Percentiles rank a stretch among this genome's conserved stretches.
Conservation (phyloP, 2,329 filamentous ascomycete species). For the Thielaviopsis musarum region DNA sequence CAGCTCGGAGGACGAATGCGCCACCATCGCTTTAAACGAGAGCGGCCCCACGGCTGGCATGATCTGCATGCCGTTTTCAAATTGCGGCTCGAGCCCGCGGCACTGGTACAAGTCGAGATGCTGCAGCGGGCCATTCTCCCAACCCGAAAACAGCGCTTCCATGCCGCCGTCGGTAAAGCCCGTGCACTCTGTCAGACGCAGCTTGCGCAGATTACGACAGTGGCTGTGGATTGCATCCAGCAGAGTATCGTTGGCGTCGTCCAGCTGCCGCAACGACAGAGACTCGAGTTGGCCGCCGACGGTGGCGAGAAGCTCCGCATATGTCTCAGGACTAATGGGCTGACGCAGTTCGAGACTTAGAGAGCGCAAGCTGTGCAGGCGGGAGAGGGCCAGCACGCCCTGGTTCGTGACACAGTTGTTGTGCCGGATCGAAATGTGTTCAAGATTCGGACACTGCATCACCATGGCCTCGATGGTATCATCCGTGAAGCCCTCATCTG, state of each 20-base stretch:
- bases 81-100: constrained; percentile 56
- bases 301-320: constrained; percentile 42
- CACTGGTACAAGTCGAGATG: constrained; percentile 63
- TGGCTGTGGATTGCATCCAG: constrained; percentile 53
- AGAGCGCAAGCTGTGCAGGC: constrained; percentile 49
- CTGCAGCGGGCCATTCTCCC: constrained; percentile 55
- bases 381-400: constrained; percentile 47
- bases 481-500: constrained; percentile 68
- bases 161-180: constrained; percentile 61
- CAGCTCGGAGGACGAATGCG: constrained; percentile 55
- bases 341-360: constrained; percentile 54
- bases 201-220: constrained; percentile 53
- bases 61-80: constrained; percentile 47
- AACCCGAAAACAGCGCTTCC: constrained; percentile 52
- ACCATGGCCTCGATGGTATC: constrained; percentile 46
- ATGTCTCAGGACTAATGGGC: constrained; percentile 35
- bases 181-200: constrained; percentile 67
- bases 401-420: constrained; percentile 57
- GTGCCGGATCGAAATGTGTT: constrained; percentile 62
- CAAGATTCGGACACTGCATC: constrained; percentile 48
- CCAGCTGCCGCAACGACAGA: constrained; percentile 57
- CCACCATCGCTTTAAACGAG: constrained; percentile 70
- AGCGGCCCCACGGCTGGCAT: constrained; percentile 56
- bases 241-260: constrained; percentile 49
- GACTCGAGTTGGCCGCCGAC: constrained; percentile 56